Conservation (phyloP, 2,329 filamentous ascomycete genomes). For the Claviceps fusiformis region DNA sequence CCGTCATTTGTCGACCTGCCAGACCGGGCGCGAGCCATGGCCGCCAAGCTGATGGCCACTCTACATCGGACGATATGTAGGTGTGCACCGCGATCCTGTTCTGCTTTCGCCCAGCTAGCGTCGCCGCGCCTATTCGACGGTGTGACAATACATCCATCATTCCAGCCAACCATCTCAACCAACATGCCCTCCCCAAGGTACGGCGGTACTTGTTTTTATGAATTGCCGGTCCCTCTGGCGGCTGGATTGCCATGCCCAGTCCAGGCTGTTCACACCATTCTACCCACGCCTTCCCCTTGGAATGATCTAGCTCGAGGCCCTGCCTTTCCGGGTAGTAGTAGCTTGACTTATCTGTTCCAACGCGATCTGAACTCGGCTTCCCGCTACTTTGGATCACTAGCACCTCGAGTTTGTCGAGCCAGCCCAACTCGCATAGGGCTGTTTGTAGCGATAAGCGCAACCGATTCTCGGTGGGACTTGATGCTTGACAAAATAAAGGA, state of each 20-base stretch:
- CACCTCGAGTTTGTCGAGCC: slow-evolving; percentile 1
- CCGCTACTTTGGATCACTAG: background rate
- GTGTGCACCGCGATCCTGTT: slow-evolving; percentile 11
- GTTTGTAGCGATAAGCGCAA: slow-evolving; percentile 12
- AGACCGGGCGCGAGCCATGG: background rate
- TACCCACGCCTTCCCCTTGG: too few species aligned
- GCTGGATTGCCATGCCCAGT: background rate
- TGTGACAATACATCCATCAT: background rate
- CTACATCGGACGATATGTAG: background rate
- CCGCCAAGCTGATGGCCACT: background rate
- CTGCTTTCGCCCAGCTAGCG: slow-evolving; percentile 17
- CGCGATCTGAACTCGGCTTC: background rate
- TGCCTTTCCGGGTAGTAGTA: too few species aligned
- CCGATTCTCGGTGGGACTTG: slow-evolving; percentile 9
- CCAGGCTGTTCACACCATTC: background rate
- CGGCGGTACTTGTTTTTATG: background rate
- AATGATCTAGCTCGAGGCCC: too few species aligned
- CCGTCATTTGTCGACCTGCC: background rate
- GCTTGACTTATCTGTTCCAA: background rate
- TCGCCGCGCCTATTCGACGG: slow-evolving; percentile 17
- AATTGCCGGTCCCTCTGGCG: background rate
- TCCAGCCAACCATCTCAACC: background rate
- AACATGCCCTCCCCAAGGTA: background rate
- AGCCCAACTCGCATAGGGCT: background rate
- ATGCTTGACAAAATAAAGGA: background rate